Conservation (phyloP, 2,329 filamentous ascomycete species). For the Dothiorella sarmentorum region DNA sequence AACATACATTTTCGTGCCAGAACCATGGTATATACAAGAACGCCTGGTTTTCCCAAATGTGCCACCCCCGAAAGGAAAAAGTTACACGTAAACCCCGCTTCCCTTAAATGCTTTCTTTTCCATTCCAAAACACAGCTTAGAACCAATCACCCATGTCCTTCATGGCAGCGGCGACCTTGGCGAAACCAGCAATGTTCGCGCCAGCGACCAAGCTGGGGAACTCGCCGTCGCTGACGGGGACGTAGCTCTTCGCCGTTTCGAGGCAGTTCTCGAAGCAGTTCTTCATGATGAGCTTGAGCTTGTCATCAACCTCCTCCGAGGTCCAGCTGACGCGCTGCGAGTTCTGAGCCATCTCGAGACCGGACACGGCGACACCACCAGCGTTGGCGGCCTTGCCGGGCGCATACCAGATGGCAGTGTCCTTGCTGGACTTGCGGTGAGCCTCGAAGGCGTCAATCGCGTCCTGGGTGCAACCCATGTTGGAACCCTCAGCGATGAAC, state of each 20-base stretch:
- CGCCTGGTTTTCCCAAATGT: not conserved
- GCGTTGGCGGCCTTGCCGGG: slow-evolving; percentile 95
- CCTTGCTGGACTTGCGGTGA: slow-evolving; percentile 65
- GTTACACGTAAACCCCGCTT: not conserved
- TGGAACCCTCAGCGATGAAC: slow-evolving; percentile 93
- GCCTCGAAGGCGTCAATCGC: slow-evolving; percentile 92
- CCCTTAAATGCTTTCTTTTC: not conserved
- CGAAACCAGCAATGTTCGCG: slow-evolving; percentile 95
- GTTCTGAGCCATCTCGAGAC: slow-evolving; percentile 99
- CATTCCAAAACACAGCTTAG: slow-evolving; percentile 28
- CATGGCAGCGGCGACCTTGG: slow-evolving; percentile 94
- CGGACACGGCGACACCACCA: slow-evolving; percentile 94
- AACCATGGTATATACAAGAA: slow-evolving; percentile 17
- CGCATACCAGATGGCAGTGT: slow-evolving; percentile 84
- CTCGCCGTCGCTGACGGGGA: slow-evolving; percentile 72
- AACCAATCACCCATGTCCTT: slow-evolving; percentile 96
- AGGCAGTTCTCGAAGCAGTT: slow-evolving; percentile 86
- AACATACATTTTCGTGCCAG: slow-evolving; percentile 5
- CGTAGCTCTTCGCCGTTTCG: slow-evolving; percentile 84
- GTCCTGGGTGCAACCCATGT: slow-evolving; percentile 98
- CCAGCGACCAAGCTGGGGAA: slow-evolving; percentile 88
- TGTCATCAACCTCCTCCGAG: slow-evolving; percentile 81
- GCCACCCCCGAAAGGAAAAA: slow-evolving; percentile 1
- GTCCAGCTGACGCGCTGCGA: slow-evolving; percentile 83
- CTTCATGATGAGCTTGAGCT: slow-evolving; percentile 94